These are phyloP conservation scores for Mortierella antarctica DNA, from an alignment of 192 early-diverging fungal species.

Conservation along the genomic window DNA sequence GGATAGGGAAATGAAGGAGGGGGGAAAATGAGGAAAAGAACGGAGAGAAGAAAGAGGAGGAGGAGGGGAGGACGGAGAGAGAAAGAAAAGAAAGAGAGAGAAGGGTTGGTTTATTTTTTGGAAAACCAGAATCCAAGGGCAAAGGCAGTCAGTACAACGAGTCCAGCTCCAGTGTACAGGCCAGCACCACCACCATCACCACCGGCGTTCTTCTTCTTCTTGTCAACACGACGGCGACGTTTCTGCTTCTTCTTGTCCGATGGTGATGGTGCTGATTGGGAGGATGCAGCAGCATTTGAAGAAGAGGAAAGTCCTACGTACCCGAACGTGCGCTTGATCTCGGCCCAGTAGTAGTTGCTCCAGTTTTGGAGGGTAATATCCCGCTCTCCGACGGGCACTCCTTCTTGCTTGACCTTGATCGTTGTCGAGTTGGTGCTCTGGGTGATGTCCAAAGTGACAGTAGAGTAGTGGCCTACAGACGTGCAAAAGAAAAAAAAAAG, in stretches of 20 bases:
- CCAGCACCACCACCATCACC: conserved; percentile 33
- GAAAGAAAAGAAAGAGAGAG: conserved; percentile 2
- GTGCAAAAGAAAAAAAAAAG: conserved; percentile 2
- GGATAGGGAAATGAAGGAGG: no score
- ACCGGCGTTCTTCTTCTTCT: conserved; percentile 1
- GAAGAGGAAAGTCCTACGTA: conserved; percentile 62
- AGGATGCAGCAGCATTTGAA: not conserved
- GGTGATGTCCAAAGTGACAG: conserved; percentile 79
- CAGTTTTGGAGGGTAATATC: conserved; percentile 88
- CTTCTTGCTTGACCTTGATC: conserved; percentile 80
- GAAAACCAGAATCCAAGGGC: conserved; percentile 57
- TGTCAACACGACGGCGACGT: conserved; percentile 27
- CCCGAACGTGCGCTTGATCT: conserved; percentile 93
- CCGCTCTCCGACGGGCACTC: conserved; percentile 90
- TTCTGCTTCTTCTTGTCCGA: conserved; percentile 31
- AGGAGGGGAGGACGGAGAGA: not conserved
- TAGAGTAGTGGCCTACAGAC: conserved; percentile 79
- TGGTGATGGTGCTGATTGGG: conserved; percentile 26
- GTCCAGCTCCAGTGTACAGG: conserved; percentile 44
- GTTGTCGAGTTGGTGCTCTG: conserved; percentile 73
- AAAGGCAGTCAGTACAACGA: conserved; percentile 59
- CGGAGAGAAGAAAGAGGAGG: no score
- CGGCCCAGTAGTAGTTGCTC: conserved; percentile 93
- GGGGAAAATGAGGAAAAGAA: no score
- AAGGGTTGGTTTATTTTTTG: conserved; percentile 40